Base-by-base conservation (phyloP, 1,139 yeast species). In the Saccharomyces hybrid region DNA sequence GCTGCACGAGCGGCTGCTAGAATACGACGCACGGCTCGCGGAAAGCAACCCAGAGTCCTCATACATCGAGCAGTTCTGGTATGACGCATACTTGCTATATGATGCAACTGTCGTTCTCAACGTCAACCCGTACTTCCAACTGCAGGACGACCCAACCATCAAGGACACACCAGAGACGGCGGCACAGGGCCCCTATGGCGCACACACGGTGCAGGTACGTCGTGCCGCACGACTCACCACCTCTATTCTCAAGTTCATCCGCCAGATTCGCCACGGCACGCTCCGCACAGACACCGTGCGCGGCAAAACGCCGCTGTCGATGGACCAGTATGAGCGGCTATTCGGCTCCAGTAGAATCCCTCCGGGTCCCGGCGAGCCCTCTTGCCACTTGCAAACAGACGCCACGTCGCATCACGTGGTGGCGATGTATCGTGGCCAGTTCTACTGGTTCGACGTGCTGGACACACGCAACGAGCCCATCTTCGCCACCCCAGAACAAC, bases 61-160 rank as follows among this genome's bases (percentile, higher is more conserved):
- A n/a, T 88, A 84, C 69, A 88, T 88, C 59, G 96, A 88, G 69
- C 95, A 88, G 68, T 88, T 88, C 68, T 88, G 96, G 96, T 88
- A 82, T 69, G 96, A 88, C 65, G 81, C 95, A 2, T 88, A 88
- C 69, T 76, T 88, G 60, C 85, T 84, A 69, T 86, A 85, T 68
- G 96, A 88, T 70, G 85, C 88, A 28, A 95, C 89, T 0, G 96
- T 88, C 52, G 96, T 88, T 41, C 76, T 88, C 58, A 88, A 88
- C 70, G 76, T 88, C 63, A 88, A 88, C 65, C 96, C 96, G 0
- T 88, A 87, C 66, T 88, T 88, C 68, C 76, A 88, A 57, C 77
- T 88, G 56, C 96, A 88, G 67, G 96, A 88, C 65, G 96, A 88
- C 63, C 95, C 96, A 0, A 87, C 91, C 57, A 76, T 83, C 56